Conservation (phyloP, 257 asterid species). For the Salvia miltiorrhiza region DNA sequence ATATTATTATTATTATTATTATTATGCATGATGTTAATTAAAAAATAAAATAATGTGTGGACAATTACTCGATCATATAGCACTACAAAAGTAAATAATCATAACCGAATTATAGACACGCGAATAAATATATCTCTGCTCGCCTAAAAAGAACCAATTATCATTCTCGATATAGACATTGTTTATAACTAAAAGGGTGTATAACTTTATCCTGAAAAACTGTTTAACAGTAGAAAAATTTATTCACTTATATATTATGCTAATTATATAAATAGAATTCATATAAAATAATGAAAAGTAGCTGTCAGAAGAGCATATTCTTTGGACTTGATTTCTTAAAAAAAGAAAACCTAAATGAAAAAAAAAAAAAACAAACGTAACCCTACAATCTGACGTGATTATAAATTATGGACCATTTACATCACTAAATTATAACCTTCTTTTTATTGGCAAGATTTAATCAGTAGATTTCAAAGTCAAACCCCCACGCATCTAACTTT, state of each 20-base stretch:
- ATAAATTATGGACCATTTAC: conserved; percentile 32
- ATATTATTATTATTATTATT: not conserved
- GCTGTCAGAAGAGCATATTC: conserved; percentile 22
- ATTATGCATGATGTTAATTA: not conserved
- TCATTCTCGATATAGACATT: conserved; percentile 7
- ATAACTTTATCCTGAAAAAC: conserved; percentile 24
- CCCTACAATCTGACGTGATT: conserved; percentile 31
- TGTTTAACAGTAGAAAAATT: conserved; percentile 15
- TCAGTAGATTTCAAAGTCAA: conserved; percentile 48
- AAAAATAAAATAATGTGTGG: not conserved
- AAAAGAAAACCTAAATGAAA: not conserved
- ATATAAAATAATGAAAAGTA: conserved; percentile 15
- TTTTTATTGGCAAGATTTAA: conserved; percentile 29
- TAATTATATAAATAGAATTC: not conserved
- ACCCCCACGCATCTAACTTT: conserved; percentile 35
- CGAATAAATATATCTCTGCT: conserved; percentile 17
- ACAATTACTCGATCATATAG: not conserved
- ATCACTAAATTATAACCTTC: conserved; percentile 12
- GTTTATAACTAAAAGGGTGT: conserved; percentile 16
- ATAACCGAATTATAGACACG: conserved; percentile 27
- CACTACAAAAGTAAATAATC: conserved; percentile 17
- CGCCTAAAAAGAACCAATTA: conserved; percentile 24
- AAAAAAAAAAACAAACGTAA: not conserved
- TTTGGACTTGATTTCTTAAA: conserved; percentile 7
- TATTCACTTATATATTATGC: not conserved